A percentile compares a stretch with the other conserved stretches of the same genome.
Conservation (phyloP, 805 yeast species). For the Cyberlindnera bimundalis region DNA sequence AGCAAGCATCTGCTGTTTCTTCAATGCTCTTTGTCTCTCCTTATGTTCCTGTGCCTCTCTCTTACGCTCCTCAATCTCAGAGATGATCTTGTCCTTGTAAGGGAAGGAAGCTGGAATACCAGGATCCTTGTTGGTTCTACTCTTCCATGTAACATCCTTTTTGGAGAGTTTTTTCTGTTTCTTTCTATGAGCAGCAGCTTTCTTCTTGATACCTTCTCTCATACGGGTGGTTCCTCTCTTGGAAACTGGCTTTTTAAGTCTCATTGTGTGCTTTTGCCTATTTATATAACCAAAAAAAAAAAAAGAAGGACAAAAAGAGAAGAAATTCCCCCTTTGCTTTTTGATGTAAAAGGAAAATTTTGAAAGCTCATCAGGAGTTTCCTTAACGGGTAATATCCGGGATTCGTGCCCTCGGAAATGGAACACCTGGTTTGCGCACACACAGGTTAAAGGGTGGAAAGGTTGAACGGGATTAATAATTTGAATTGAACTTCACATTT, state of each 20-base stretch:
- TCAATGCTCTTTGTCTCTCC: conserved; percentile 47
- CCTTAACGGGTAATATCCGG: neutral
- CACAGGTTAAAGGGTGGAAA: too few relatives aligned
- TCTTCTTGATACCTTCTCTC: conserved; percentile 95
- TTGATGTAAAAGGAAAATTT: too few relatives aligned
- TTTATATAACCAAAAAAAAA: too few relatives aligned
- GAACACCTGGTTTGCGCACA: too few relatives aligned
- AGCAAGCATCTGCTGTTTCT: conserved; percentile 38
- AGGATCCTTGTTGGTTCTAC: conserved; percentile 78
- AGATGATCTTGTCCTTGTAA: conserved; percentile 78
- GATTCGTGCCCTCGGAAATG: too few relatives aligned
- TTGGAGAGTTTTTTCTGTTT: conserved; percentile 80
- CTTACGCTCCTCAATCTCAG: conserved; percentile 64
- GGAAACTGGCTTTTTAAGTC: conserved; percentile 47
- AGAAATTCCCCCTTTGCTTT: too few relatives aligned
- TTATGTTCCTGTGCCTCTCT: conserved; percentile 53
- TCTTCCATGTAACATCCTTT: conserved; percentile 92
- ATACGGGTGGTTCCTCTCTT: conserved; percentile 89
- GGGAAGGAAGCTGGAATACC: conserved; percentile 97
- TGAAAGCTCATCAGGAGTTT: conserved; percentile 1
- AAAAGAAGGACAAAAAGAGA: too few relatives aligned
- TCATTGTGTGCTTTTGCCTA: conserved; percentile 16
- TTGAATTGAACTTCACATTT: too few relatives aligned
- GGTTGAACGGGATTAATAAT: too few relatives aligned
- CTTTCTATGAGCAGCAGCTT: conserved; percentile 87